Evolutionary conservation across 2,329 filamentous ascomycete species (phyloP).

Genomic region (Albifimbria verrucaria): DNA sequence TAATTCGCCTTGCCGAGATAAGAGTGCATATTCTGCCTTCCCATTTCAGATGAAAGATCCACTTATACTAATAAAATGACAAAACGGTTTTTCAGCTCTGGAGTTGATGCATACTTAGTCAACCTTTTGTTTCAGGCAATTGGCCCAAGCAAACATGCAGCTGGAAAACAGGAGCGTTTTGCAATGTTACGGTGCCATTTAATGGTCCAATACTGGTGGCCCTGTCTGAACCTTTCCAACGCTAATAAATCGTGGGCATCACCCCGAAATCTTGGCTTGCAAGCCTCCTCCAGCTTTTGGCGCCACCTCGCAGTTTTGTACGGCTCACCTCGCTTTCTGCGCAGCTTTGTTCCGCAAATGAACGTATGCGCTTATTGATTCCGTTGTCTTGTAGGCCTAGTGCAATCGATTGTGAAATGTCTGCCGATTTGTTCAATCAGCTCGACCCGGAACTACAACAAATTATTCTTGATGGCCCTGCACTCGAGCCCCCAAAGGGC

Average conservation of each 20-base stretch:
- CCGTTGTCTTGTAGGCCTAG: neutral
- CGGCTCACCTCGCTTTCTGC: neutral
- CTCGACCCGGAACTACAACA: neutral
- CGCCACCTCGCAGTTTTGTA: neutral
- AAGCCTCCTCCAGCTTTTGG: neutral
- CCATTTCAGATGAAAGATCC: neutral
- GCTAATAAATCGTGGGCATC: neutral
- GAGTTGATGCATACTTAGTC: neutral
- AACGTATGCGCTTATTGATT: neutral
- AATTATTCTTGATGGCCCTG: neutral
- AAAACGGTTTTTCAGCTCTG: neutral
- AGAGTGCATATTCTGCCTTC: neutral
- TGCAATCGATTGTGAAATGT: neutral
- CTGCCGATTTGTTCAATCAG: neutral
- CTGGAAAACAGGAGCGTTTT: neutral
- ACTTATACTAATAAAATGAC: neutral
- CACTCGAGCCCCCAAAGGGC: neutral
- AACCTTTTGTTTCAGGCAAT: neutral
- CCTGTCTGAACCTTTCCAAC: neutral
- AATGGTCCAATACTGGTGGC: neutral
- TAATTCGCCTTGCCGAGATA: neutral
- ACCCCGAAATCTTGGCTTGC: neutral
- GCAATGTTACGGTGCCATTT: neutral
- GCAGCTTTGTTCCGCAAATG: neutral
- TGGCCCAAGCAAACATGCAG: neutral